Base-by-base conservation (phyloP, 108 stramenopile species). In the Fistulifera solaris region DNA sequence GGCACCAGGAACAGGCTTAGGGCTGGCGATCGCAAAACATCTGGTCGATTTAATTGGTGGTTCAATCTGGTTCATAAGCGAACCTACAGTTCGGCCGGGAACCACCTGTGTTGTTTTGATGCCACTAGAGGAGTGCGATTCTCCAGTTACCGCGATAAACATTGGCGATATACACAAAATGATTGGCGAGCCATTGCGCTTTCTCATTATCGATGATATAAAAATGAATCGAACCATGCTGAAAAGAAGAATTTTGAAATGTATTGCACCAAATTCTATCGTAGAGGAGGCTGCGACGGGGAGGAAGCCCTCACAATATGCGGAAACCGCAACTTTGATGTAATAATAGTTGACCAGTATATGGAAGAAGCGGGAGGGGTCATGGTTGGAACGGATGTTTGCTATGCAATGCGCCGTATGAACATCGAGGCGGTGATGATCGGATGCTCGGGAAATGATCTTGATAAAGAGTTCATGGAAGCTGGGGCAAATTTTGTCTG, bases 11-110 rank as follows among this genome's bases (percentile, higher is more conserved):
- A 80, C 70, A 13, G 90, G 90, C 11, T 62, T 92, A 13, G 90
- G 90, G 4, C 62, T 92, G 14, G 71, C 79, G 10, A 81, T 92
- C 38, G 79, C 83, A 1, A 87, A 74, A 43, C 81, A 83, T 48
- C 48, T 83, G 18, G 81, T 78, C n/a, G 75, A 76, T 45, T 42
- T 83, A 25, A 65, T 56, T 2, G 75, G 68, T 2, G 81, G 81
- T 15, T 61, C 68, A 22, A 83, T 83, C 58, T 53, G 59, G 5
- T 83, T 83, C 52, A 55, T 63, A 6, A 75, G 73, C 51, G 77
- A 83, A 24, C 81, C 81, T 12, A 54, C 72, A 12, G 53, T 77
- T 12, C 52, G 58, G 40, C 57, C 81, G 6, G 81, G 81, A 40
- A 83, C 81, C 6, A 56, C 65, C 5, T 83, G 81, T 46, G 56